These are phyloP conservation scores for Cytospora mali DNA, from an alignment of 2,329 filamentous ascomycete genomes.

Conservation along the genomic window DNA sequence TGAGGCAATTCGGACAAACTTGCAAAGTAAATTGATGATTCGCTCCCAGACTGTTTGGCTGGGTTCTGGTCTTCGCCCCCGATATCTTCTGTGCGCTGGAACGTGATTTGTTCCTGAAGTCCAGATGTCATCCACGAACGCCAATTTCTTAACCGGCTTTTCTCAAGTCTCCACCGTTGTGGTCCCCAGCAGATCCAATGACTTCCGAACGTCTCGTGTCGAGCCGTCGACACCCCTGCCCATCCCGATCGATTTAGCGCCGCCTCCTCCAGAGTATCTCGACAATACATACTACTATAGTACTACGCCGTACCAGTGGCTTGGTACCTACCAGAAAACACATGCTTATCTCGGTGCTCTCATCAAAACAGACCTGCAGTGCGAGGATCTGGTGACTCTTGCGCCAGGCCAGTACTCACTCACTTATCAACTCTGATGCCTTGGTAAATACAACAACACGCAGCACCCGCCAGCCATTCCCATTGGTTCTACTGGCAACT, in stretches of 20 bases:
- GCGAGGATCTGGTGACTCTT: background rate
- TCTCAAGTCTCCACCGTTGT: slow-evolving; percentile 11
- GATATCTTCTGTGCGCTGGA: background rate
- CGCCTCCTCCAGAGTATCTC: slow-evolving; percentile 9
- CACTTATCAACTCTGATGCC: background rate
- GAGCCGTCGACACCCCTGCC: slow-evolving; percentile 23
- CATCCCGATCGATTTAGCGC: slow-evolving; percentile 24
- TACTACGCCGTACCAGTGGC: slow-evolving; percentile 11
- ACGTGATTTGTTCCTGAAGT: slow-evolving; percentile 14
- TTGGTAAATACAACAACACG: background rate
- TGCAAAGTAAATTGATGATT: slow-evolving; percentile 15
- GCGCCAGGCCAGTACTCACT: background rate
- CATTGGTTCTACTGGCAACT: slow-evolving; percentile 9
- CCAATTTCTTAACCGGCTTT: slow-evolving; percentile 6
- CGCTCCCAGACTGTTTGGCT: background rate
- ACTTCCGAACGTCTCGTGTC: slow-evolving; percentile 22
- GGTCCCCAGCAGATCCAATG: slow-evolving; percentile 18
- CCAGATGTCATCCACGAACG: slow-evolving; percentile 7
- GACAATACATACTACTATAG: slow-evolving; percentile 7
- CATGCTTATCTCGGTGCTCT: background rate
- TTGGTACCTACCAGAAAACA: slow-evolving; percentile 6
- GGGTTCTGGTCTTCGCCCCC: background rate
- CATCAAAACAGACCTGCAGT: background rate
- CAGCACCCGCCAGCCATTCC: slow-evolving; percentile 8
- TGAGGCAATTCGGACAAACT: background rate